These are phyloP conservation scores for Irpex rosettiformis DNA, from an alignment of 1,284 basidiomycete species.

Conservation along the genomic window DNA sequence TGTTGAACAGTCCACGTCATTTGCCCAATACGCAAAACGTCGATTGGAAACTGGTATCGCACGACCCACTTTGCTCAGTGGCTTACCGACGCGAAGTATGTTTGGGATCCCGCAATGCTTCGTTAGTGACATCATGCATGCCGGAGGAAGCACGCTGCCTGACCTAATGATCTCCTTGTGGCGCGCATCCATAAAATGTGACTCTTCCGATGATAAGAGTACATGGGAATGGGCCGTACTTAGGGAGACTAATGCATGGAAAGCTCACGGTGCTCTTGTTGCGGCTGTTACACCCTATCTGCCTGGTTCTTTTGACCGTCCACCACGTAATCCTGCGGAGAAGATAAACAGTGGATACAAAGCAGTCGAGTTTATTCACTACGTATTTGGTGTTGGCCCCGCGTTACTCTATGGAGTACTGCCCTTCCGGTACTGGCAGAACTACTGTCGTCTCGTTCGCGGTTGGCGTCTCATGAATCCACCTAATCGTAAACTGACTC, in stretches of 20 bases:
- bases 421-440: conserved; percentile 14
- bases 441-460: conserved; percentile 19
- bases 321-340: conserved; percentile 27
- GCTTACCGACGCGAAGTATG: conserved; percentile 6
- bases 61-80: conserved; percentile 15
- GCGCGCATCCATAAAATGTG: conserved; percentile 26
- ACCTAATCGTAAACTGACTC: background rate
- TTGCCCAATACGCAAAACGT: conserved; percentile 13
- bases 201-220: conserved; percentile 15
- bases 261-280: conserved; percentile 27
- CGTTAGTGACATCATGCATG: conserved; percentile 36
- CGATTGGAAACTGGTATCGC: conserved; percentile 20
- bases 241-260: conserved; percentile 25
- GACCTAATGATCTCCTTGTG: conserved; percentile 32
- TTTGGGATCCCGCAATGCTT: conserved; percentile 28
- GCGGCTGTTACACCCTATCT: conserved; percentile 17
- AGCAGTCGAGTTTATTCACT: conserved; percentile 18
- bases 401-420: conserved; percentile 13
- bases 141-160: conserved; percentile 25
- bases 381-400: conserved; percentile 13
- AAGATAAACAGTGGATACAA: conserved; percentile 32
- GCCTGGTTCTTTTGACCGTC: conserved; percentile 26
- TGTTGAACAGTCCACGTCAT: background rate
- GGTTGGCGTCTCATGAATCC: conserved; percentile 16
- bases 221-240: conserved; percentile 34